Base-by-base conservation (phyloP, 139 green algal genomes). In the Haematococcus sp. region DNA sequence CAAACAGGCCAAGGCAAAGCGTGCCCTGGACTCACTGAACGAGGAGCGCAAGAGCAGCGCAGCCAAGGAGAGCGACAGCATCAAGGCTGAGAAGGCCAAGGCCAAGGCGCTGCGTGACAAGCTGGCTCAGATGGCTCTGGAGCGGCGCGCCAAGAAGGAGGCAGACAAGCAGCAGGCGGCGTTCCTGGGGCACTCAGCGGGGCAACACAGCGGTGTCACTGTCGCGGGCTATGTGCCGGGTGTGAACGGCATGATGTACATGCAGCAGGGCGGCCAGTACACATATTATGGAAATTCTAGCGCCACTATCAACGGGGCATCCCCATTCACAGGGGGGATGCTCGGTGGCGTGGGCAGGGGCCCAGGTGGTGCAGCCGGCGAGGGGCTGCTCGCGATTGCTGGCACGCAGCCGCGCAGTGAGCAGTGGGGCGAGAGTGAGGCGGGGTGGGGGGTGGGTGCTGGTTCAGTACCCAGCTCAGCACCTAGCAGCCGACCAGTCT, bases 71-170 rank as follows among this genome's bases (percentile, higher is more conserved):
- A 46, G n/a, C 27, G 66, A 72, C 22, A 72, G 27, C 17, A 31
- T 72, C 9, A 65, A 60, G 30, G 76, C 70, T 1, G 76, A 82
- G 40, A 69, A 69, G 43, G 63, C 69, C 23, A 64, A 59, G 43
- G 63, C 70, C 20, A n/a, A 28, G n/a, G 76, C 76, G 2, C 76
- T 61, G 22, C 54, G 76, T 1, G 76, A 82, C 63, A 75, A 71
- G 13, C 70, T 82, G 23, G 76, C 76, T 11, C 70, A 75, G 64
- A 56, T 61, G 64, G 76, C 76, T 11, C 52, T 71, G 43, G 76
- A 82, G 54, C 63, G 76, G 43, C 76, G 76, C 2, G 52, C 33
- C 16, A 28, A 32, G 44, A 82, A 78, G 64, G 3, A 51, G 33
- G 33, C 33, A 49, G 35, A 59, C 32, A 67, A 80, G 59, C 61